Percentiles rank a stretch among this genome's conserved stretches.
Conservation (phyloP, 2,329 filamentous ascomycete species). For the Penicillium fuscoglaucum region DNA sequence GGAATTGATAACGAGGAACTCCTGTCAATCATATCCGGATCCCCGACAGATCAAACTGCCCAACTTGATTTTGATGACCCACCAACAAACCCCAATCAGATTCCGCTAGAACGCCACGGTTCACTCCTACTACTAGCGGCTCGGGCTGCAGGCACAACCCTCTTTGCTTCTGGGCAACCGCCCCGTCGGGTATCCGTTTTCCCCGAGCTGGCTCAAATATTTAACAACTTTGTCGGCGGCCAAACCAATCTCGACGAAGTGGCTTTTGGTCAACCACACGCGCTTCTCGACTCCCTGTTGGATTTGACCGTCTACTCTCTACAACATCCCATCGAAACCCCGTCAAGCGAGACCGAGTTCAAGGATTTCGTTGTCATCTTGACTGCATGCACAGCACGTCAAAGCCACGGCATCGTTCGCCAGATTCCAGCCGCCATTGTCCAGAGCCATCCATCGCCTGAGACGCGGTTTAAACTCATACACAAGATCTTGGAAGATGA, state of each 20-base stretch:
- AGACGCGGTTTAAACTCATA: slow-evolving; percentile 55
- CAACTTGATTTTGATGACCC: slow-evolving; percentile 56
- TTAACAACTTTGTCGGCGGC: slow-evolving; percentile 54
- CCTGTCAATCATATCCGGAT: slow-evolving; percentile 46
- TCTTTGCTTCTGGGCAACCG: slow-evolving; percentile 48
- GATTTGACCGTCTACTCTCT: slow-evolving; percentile 54
- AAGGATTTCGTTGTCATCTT: slow-evolving; percentile 53
- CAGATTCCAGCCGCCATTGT: slow-evolving; percentile 43
- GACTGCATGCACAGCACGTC: slow-evolving; percentile 40
- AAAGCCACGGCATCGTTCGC: slow-evolving; percentile 40
- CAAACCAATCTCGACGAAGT: slow-evolving; percentile 39
- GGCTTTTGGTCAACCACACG: slow-evolving; percentile 50
- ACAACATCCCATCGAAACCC: slow-evolving; percentile 47
- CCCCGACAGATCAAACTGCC: slow-evolving; percentile 40
- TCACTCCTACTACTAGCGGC: slow-evolving; percentile 56
- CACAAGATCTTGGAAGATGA: slow-evolving; percentile 57
- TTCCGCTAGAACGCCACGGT: slow-evolving; percentile 58
- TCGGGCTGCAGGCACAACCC: slow-evolving; percentile 50
- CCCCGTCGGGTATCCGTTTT: slow-evolving; percentile 50
- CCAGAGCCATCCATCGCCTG: slow-evolving; percentile 55
- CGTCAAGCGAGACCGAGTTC: slow-evolving; percentile 54
- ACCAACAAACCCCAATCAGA: slow-evolving; percentile 53
- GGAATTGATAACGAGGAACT: slow-evolving; percentile 52
- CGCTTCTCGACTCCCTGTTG: slow-evolving; percentile 56
- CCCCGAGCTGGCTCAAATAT: slow-evolving; percentile 53